phyloP scores from a whole-genome alignment of 2,329 filamentous ascomycete species.

The Fusarium graminum region DNA sequence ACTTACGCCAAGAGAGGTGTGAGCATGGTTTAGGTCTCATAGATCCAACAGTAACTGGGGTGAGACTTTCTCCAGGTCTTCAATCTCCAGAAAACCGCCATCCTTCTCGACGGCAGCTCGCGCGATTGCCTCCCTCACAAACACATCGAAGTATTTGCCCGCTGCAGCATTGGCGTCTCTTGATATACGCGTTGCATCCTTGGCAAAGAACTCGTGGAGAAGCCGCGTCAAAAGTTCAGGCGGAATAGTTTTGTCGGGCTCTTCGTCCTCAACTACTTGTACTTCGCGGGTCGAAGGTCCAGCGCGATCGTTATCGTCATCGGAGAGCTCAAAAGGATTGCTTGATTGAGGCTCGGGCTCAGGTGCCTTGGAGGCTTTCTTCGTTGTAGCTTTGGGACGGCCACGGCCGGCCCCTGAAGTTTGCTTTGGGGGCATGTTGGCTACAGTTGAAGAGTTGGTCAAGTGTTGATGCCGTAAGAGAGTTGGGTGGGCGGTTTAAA shows the following conservation, averaged over 20 bases:
- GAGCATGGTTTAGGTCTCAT: slow-evolving; percentile 54
- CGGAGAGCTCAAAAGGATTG: slow-evolving; percentile 56
- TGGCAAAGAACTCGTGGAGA: slow-evolving; percentile 83
- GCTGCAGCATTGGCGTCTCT: slow-evolving; percentile 82
- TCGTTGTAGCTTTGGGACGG: slow-evolving; percentile 50
- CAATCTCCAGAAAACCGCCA: slow-evolving; percentile 82
- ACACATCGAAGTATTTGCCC: slow-evolving; percentile 89
- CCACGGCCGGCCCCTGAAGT: slow-evolving; percentile 55
- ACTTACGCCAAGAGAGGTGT: neutral
- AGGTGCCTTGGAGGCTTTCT: slow-evolving; percentile 41
- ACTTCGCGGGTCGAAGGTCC: slow-evolving; percentile 44
- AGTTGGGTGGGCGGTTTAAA: neutral
- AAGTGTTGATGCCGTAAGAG: neutral
- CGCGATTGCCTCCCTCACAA: slow-evolving; percentile 89
- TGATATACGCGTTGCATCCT: slow-evolving; percentile 77
- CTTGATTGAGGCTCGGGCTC: slow-evolving; percentile 49
- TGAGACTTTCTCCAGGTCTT: slow-evolving; percentile 89
- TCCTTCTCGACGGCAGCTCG: slow-evolving; percentile 78
- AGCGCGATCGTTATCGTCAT: slow-evolving; percentile 43
- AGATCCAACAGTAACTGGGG: slow-evolving; percentile 90
- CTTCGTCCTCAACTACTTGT: slow-evolving; percentile 47
- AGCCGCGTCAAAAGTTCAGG: slow-evolving; percentile 80
- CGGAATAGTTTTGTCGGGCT: slow-evolving; percentile 70
- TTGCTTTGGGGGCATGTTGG: slow-evolving; percentile 60
- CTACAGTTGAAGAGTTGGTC: neutral